Conservation (phyloP, 2,329 filamentous ascomycete species). For the Aspergillus sp. region DNA sequence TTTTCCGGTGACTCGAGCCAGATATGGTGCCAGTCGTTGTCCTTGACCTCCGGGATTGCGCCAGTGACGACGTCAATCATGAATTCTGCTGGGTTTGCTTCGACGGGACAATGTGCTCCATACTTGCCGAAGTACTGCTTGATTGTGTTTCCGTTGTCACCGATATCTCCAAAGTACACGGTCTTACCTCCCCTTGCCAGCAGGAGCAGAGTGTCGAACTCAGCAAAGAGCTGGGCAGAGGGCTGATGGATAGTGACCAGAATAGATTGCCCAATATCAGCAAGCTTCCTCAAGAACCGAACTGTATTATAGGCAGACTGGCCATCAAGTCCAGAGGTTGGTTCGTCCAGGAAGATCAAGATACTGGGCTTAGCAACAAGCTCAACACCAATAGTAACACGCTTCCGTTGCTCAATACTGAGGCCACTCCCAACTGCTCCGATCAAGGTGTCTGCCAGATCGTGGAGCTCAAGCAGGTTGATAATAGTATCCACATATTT, state of each 20-base stretch:
- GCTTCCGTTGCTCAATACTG: constrained; percentile 66
- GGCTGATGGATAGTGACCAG: constrained; percentile 72
- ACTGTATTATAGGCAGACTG: constrained; percentile 67
- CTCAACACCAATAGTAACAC: constrained; percentile 71
- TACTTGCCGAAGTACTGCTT: constrained; percentile 66
- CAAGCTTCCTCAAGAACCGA: constrained; percentile 65
- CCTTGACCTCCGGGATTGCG: constrained; percentile 40
- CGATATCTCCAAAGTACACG: constrained; percentile 69
- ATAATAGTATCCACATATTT: constrained; percentile 66
- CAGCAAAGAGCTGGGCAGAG: constrained; percentile 63
- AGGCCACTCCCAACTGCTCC: constrained; percentile 41
- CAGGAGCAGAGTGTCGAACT: constrained; percentile 69
- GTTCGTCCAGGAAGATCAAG: constrained; percentile 70
- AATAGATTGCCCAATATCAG: constrained; percentile 65
- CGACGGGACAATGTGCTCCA: constrained; percentile 62
- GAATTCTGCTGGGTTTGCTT: constrained; percentile 62
- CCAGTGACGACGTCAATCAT: constrained; percentile 53
- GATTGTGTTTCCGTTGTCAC: constrained; percentile 62
- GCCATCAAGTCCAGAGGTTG: constrained; percentile 67
- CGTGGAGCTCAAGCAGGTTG: constrained; percentile 60
- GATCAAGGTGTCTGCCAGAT: constrained; percentile 65
- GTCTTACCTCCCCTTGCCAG: constrained; percentile 67
- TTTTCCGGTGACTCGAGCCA: constrained; percentile 67
- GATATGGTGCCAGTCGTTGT: constrained; percentile 69
- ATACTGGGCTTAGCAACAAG: constrained; percentile 67